Evolutionary conservation across 2,329 filamentous ascomycete genomes (phyloP), one percentile per base, ranked within the genome.

Genomic region (Exophiala viscosa): DNA sequence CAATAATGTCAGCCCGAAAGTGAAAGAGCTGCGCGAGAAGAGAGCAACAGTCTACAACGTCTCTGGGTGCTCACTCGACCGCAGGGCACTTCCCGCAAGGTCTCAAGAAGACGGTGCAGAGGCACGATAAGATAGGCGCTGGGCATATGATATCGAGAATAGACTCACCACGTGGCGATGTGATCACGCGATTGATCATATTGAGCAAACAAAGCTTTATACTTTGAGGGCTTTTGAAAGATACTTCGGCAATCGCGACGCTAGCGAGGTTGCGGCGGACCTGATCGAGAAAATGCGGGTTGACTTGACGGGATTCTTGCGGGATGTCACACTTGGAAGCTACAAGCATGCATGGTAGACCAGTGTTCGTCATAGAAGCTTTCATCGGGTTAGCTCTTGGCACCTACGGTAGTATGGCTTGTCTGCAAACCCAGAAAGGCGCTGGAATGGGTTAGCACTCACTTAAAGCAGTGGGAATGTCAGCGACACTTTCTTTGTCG

Each of bases 261-360:
- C 83, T 86, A 13, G 86, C 79, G 54, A 86, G 80, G 61, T 69
- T 66, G 58, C 72, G 76, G 35, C 87, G 88, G 59, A 81, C 76
- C 44, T 80, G 72, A 64, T 88, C 84, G 52, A 93, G 78, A 50
- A 74, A 79, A 23, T 83, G 77, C 11, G 86, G 81, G 64, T 92
- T 84, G 50, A 95, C 77, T 66, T 89, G 81, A 65, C 87, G 84
- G 54, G 83, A 75, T 52, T 81, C 79, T 57, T 85, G 81, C 43
- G 86, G 84, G 45, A 84, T 81, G 69, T 96, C 92, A 74, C 89
- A 95, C 76, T 96, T 96, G 69, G 86, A 92, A 50, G 90, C 89
- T 46, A 95, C 88, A 38, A 96, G 80, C 57, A 92, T 79, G 48
- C 86, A 87, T 7, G 91, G 90, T 11, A 57, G 31, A 10, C 56